Evolutionary conservation across 2,329 filamentous ascomycete genomes (phyloP).

Genomic region (Dactylonectria estremocensis): DNA sequence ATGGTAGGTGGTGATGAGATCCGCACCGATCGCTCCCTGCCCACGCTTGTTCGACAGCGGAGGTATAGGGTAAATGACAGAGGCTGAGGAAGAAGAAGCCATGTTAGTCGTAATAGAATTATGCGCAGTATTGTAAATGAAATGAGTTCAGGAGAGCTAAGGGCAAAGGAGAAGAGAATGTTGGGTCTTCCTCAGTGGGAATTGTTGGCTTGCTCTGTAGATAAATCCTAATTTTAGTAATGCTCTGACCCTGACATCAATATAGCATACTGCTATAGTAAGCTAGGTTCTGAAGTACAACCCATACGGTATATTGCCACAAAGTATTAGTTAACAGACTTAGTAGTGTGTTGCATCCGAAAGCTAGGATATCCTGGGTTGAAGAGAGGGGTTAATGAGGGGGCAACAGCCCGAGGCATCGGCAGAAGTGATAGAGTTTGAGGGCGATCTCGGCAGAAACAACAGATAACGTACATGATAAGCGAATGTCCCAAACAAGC

Average conservation of each 20-base stretch:
- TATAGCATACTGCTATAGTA: background rate
- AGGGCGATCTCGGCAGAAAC: too few relatives aligned
- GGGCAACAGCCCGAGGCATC: too few relatives aligned
- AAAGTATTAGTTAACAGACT: too few relatives aligned
- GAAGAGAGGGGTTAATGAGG: too few relatives aligned
- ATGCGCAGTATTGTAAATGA: background rate
- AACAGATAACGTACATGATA: too few relatives aligned
- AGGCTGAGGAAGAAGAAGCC: background rate
- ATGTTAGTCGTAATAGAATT: background rate
- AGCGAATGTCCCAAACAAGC: too few relatives aligned
- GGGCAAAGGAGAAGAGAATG: background rate
- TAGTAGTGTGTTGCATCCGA: too few relatives aligned
- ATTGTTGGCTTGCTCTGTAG: background rate
- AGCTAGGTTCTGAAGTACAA: too few relatives aligned
- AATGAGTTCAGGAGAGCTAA: background rate
- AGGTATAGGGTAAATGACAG: background rate
- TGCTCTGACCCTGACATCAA: background rate
- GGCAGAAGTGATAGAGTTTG: too few relatives aligned
- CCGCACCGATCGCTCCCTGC: background rate
- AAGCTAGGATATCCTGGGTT: too few relatives aligned
- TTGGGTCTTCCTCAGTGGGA: background rate
- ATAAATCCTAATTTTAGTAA: background rate
- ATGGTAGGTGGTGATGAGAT: background rate
- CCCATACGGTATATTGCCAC: too few relatives aligned
- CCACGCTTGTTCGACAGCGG: background rate